Percentiles rank a stretch among this genome's conserved stretches.
Conservation (phyloP, 805 yeast genomes). For the Wickerhamia fluorescens region DNA sequence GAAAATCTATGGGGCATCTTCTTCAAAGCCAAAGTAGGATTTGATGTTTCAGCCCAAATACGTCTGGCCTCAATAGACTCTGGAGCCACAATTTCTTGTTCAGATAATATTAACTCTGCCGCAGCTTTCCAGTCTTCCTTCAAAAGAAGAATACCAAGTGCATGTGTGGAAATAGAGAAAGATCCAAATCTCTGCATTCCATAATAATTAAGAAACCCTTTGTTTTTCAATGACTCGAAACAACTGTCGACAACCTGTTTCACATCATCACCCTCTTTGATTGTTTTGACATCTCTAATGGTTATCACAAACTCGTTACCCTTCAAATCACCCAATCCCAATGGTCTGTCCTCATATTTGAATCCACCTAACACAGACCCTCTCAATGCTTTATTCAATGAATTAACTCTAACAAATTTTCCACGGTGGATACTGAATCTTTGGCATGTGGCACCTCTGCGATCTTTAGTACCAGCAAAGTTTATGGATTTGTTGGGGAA, state of each 20-base stretch:
- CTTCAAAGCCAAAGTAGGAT: slow-evolving; percentile 58
- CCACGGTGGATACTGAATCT: slow-evolving; percentile 62
- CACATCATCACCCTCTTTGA: slow-evolving; percentile 23
- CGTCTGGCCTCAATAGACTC: slow-evolving; percentile 78
- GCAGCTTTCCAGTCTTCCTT: slow-evolving; percentile 75
- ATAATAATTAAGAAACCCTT: slow-evolving; percentile 87
- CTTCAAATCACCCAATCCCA: slow-evolving; percentile 72
- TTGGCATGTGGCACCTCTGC: slow-evolving; percentile 94
- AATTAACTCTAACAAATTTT: slow-evolving; percentile 65
- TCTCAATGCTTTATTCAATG: slow-evolving; percentile 66
- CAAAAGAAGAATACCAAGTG: slow-evolving; percentile 67
- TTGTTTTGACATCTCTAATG: slow-evolving; percentile 58
- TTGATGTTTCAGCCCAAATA: slow-evolving; percentile 68
- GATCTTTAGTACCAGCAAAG: slow-evolving; percentile 94
- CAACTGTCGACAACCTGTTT: slow-evolving; percentile 45
- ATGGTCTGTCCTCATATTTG: slow-evolving; percentile 50
- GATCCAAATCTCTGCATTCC: slow-evolving; percentile 99
- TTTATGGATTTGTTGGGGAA: slow-evolving; percentile 65
- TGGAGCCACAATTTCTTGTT: slow-evolving; percentile 78
- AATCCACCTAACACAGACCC: slow-evolving; percentile 81
- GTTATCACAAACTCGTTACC: slow-evolving; percentile 91
- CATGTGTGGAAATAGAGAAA: slow-evolving; percentile 86
- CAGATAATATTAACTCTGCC: slow-evolving; percentile 69
- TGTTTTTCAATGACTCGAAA: slow-evolving; percentile 47
- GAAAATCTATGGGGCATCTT: slow-evolving; percentile 83